These are phyloP conservation scores for Symbiodinium natans DNA, from an alignment of 73 alveolate genomes.

Conservation along the genomic window DNA sequence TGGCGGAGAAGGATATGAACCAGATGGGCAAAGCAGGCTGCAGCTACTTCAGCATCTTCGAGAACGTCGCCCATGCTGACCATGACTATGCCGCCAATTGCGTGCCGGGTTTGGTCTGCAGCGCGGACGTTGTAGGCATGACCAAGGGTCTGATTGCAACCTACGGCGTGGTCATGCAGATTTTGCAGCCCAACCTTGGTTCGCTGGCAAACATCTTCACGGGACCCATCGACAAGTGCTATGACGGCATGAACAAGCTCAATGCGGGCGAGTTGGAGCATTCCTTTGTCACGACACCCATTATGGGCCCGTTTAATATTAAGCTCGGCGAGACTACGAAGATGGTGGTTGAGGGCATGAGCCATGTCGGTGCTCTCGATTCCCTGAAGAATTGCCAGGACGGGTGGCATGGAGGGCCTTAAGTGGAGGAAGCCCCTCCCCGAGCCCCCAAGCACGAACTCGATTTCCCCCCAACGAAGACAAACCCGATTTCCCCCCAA, in stretches of 20 bases:
- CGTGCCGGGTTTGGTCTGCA: neutral
- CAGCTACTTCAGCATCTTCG: neutral
- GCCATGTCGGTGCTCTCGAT: neutral
- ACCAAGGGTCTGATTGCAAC: neutral
- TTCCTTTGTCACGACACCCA: neutral
- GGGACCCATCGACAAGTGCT: neutral
- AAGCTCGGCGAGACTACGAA: neutral
- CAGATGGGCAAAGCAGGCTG: neutral
- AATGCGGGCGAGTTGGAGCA: neutral
- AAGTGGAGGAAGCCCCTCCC: no score
- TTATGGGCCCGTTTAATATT: neutral
- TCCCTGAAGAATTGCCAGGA: neutral
- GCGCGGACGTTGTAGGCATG: neutral
- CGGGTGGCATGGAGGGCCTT: no score
- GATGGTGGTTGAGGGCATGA: neutral
- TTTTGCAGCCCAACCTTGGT: neutral
- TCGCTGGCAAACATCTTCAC: neutral
- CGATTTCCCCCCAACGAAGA: no score
- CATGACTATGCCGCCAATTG: neutral
- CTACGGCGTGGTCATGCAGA: neutral
- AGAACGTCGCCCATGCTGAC: neutral
- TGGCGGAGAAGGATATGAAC: neutral
- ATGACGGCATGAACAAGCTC: neutral
- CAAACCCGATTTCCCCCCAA: no score
- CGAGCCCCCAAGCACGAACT: no score